Base-by-base conservation (phyloP, 2,329 filamentous ascomycete species). In the Colletotrichum sojae region DNA sequence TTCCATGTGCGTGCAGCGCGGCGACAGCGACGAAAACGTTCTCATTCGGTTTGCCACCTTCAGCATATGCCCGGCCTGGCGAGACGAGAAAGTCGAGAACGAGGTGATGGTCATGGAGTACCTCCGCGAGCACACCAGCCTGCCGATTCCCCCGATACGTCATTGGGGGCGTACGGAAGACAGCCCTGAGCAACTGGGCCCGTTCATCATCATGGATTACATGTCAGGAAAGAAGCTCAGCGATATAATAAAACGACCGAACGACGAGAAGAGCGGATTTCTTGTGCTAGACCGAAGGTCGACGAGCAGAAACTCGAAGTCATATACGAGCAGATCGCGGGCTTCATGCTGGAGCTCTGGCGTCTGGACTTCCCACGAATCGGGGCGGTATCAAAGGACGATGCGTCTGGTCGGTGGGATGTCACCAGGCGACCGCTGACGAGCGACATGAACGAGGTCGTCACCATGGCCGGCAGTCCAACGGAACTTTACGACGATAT, bases 401-500 rank as follows among this genome's bases (percentile, higher is more conserved):
- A 25, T n/a, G 60, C 59, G 18, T 71, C 72, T 55, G 62, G 71
- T 20, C 58, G 59, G 49, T 84, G 76, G 78, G 67, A 71, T 16
- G 78, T 80, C 56, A 73, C 73, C 20, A 59, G 69, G 65, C 71
- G 78, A 63, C 80, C 80, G 6, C 71, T 82, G n/a, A 82, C 79
- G n/a, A 79, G 78, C 57, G 79, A 80, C 45, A 82, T 82, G 77
- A 82, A 83, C 64, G 78, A 81, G 67, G 59, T 80, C 55, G 76
- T 71, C 0, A 77, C 73, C 56, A 73, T 79, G 25, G 72, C 77
- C 15, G 74, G 73, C 45, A 82, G 77, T 66, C 75, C 78, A 8
- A 63, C 65, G 18, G 66, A 72, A 53, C 48, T 73, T 40, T 79
- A 80, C 67, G 73, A 77, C 39, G 16, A 5, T 5, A 77, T 74